Evolutionary conservation across 164 flowering plant species (phyloP), one percentile per base, ranked within the genome.

Genomic region (Nymphaea thermarum): DNA sequence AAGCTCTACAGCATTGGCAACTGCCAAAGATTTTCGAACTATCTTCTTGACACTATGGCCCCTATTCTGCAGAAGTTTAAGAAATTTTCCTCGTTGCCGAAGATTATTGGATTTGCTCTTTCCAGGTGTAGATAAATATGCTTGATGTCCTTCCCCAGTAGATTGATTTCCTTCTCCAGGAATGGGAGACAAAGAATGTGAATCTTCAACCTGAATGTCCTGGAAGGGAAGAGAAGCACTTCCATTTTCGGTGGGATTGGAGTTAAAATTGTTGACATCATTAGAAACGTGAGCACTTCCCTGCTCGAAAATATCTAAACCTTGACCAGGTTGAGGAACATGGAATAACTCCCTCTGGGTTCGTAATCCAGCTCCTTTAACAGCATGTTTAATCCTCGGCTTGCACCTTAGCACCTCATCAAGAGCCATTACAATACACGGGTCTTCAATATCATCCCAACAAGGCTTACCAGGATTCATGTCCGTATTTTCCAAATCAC

Each of bases 1-100:
- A 53, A 92, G 85, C 82, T 95, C 98, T 69, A 84, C 83, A 66
- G 96, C 98, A 85, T 79, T 90, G 51, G 99, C 85, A 76, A 89
- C 82, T 62, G 99, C 91, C 80, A 92, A 77, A 36, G 96, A 91
- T 65, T 86, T 76, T 55, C 71, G 71, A 44, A 78, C 85, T 74
- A 70, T 75, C 71, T 71, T 75, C 67, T 74, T 65, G 65, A 72
- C 73, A 69, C 70, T 75, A 60, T 15, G 68, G 44, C 77, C 85
- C 66, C 72, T 81, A 66, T 74, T 62, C 7, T 67, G 76, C 66
- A 80, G 68, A 77, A 78, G 77, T 75, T 80, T 86, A 11, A 73
- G 71, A 72, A 87, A 82, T 71, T 82, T 86, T 67, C 70, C 79
- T 72, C 36, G 36, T 25, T 83, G 82, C 65, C 80, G 76, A 51